Percentiles rank a stretch among this genome's conserved stretches.
Conservation (phyloP, 495 filamentous ascomycete genomes). For the Amorphotheca resinae region DNA sequence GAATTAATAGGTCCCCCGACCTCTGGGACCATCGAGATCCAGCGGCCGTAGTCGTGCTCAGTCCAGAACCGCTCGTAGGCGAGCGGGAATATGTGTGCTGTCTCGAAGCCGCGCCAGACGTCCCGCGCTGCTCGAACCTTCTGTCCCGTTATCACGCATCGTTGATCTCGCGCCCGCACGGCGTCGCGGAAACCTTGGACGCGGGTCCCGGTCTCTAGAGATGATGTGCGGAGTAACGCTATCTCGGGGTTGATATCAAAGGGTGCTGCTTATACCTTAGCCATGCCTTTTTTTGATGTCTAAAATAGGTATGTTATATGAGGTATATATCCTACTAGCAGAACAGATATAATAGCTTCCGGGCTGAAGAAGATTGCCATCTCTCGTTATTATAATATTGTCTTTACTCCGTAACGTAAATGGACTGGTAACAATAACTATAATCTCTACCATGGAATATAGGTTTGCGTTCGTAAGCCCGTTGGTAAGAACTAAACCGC, state of each 20-base stretch:
- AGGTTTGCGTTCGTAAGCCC: slow-evolving; percentile 28
- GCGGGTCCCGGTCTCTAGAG: slow-evolving; percentile 16
- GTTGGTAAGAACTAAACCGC: slow-evolving; percentile 23
- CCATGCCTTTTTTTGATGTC: too few relatives aligned
- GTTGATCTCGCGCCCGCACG: slow-evolving; percentile 22
- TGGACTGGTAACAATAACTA: slow-evolving; percentile 16
- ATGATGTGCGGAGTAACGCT: slow-evolving; percentile 20
- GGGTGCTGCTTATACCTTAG: slow-evolving; percentile 15
- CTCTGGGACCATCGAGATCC: too few relatives aligned
- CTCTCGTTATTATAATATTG: slow-evolving; percentile 17
- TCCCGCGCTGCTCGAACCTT: slow-evolving; percentile 8
- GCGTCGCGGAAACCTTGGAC: slow-evolving; percentile 21
- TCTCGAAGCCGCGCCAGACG: slow-evolving; percentile 22
- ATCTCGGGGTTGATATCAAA: slow-evolving; percentile 21
- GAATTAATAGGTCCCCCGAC: not conserved
- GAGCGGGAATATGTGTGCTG: slow-evolving; percentile 28
- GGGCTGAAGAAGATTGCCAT: slow-evolving; percentile 18
- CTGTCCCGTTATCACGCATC: slow-evolving; percentile 25
- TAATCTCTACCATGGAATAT: slow-evolving; percentile 24
- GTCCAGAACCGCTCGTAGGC: slow-evolving; percentile 23
- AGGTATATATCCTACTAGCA: slow-evolving; percentile 19
- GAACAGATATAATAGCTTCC: slow-evolving; percentile 23
- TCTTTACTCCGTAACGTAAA: slow-evolving; percentile 14
- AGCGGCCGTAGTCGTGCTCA: slow-evolving; percentile 19
- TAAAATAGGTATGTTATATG: not conserved